Percentiles rank a stretch among this genome's conserved stretches.
These are phyloP conservation scores for Xylaria sp. DNA, from an alignment of 2,329 filamentous ascomycete genomes.

Conservation along the genomic window DNA sequence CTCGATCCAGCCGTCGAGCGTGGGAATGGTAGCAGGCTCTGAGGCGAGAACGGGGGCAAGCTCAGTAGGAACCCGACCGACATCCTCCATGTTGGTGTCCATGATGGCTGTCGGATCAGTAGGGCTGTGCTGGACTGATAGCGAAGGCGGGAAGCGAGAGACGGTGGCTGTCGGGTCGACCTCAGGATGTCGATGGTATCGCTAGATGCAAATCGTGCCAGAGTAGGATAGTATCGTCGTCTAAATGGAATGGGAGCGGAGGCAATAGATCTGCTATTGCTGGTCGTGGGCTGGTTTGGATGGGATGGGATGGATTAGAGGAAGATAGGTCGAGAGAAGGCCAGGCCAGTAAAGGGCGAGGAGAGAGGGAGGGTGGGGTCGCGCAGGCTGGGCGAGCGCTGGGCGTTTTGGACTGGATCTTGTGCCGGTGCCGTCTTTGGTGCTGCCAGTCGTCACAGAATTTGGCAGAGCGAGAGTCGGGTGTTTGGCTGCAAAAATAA, in stretches of 20 bases:
- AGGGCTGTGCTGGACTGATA: constrained; percentile 1
- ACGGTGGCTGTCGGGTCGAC: not conserved
- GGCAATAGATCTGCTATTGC: not conserved
- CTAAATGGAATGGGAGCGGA: not conserved
- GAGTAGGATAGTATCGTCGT: not conserved
- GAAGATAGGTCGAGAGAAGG: not conserved
- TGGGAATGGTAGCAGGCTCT: constrained; percentile 86
- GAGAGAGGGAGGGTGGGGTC: constrained; percentile 6
- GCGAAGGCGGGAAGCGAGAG: not conserved
- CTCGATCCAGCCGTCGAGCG: constrained; percentile 97
- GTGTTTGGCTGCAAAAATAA: not conserved
- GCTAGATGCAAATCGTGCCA: not conserved
- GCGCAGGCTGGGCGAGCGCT: not conserved
- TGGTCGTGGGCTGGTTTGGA: not conserved
- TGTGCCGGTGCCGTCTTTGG: constrained; percentile 4
- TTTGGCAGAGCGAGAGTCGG: not conserved
- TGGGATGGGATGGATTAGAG: not conserved
- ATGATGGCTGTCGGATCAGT: constrained; percentile 43
- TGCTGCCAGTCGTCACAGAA: not conserved
- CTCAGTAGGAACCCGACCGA: constrained; percentile 77
- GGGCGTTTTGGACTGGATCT: constrained; percentile 5
- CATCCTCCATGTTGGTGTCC: constrained; percentile 99
- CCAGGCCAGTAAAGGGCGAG: not conserved
- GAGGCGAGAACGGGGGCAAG: constrained; percentile 60
- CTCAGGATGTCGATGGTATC: not conserved